phyloP scores from a whole-genome alignment of 164 flowering plant genomes.

The Vitis riparia region DNA sequence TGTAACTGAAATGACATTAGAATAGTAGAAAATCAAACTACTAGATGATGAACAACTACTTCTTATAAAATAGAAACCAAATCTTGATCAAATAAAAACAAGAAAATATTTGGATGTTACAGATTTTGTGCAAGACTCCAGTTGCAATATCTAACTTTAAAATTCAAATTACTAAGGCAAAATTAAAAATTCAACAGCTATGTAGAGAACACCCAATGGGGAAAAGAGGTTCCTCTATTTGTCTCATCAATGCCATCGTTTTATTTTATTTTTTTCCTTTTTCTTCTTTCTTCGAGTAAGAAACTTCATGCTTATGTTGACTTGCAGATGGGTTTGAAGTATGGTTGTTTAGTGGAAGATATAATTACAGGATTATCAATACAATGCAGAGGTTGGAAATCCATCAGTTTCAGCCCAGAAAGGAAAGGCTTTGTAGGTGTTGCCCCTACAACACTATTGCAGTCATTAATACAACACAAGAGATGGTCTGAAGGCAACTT shows the following conservation, averaged over 20 bases:
- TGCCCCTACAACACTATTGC: conserved; percentile 24
- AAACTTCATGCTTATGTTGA: neutral
- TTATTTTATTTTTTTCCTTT: neutral
- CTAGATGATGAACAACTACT: no score
- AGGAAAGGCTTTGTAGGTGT: conserved; percentile 25
- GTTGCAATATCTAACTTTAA: no score
- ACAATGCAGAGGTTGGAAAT: conserved; percentile 5
- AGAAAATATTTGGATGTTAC: no score
- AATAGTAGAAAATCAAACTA: no score
- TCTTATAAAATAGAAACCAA: no score
- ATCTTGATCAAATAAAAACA: no score
- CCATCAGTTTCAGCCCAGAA: conserved; percentile 26
- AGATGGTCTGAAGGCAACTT: conserved; percentile 39
- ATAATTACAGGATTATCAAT: conserved; percentile 40
- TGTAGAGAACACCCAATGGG: conserved; percentile 41
- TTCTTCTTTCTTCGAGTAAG: no score
- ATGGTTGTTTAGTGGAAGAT: conserved; percentile 38
- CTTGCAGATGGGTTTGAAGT: conserved; percentile 36
- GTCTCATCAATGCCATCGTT: conserved; percentile 14
- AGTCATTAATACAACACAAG: conserved; percentile 27
- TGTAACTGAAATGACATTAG: no score
- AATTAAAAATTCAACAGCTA: neutral
- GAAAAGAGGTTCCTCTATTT: conserved; percentile 28
- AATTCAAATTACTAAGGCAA: no score
- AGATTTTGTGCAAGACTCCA: no score